Percentiles rank a stretch among this genome's conserved stretches.
Evolutionary conservation across 257 asterid species (phyloP).

Genomic region (Sherardia arvensis): DNA sequence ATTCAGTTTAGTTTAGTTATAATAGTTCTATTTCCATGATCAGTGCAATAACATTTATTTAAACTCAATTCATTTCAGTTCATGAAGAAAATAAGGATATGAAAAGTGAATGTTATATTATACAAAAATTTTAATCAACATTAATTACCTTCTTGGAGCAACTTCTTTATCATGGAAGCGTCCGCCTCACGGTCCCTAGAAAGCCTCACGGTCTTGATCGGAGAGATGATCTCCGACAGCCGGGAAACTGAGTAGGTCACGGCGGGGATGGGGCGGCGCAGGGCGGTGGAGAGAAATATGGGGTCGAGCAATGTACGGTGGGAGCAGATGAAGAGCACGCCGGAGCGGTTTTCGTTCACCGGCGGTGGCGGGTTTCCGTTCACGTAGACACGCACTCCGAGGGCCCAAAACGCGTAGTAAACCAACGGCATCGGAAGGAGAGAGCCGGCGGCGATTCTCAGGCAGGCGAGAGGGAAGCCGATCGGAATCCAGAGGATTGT

Average conservation of each 20-base stretch:
- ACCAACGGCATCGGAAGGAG: constrained; percentile 50
- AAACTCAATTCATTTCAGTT: too few relatives aligned
- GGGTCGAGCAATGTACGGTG: constrained; percentile 59
- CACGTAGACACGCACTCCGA: constrained; percentile 48
- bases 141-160: constrained; percentile 14
- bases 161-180: constrained; percentile 26
- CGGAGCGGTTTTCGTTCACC: constrained; percentile 21
- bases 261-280: constrained; percentile 62
- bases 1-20: too few relatives aligned
- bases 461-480: constrained; percentile 45
- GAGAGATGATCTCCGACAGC: constrained; percentile 57
- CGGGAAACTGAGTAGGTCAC: constrained; percentile 66
- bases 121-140: too few relatives aligned
- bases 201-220: constrained; percentile 47
- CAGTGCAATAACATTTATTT: too few relatives aligned
- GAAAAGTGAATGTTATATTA: too few relatives aligned
- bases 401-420: constrained; percentile 46
- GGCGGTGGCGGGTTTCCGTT: constrained; percentile 53
- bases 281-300: constrained; percentile 46
- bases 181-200: constrained; percentile 34
- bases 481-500: constrained; percentile 51
- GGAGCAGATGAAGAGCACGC: constrained; percentile 57
- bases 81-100: too few relatives aligned
- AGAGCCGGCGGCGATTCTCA: constrained; percentile 47
- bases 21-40: too few relatives aligned